Evolutionary conservation across 805 yeast species (phyloP).

Genomic region (Hanseniaspora thailandica): DNA sequence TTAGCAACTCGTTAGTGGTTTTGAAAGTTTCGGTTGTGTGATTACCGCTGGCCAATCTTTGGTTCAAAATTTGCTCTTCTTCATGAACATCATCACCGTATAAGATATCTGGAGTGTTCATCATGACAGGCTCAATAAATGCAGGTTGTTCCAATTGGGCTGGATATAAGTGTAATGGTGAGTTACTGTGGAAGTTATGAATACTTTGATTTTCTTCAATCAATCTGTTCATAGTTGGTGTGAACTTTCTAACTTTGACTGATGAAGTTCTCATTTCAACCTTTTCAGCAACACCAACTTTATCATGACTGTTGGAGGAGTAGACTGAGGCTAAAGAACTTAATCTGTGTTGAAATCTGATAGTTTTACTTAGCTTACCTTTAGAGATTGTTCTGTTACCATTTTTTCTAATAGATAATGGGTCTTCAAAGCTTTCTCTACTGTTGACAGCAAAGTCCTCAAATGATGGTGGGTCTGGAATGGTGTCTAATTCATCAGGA

Average conservation of each 20-base stretch:
- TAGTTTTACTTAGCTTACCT: constrained; percentile 4
- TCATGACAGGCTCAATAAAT: not conserved
- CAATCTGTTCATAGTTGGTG: not conserved
- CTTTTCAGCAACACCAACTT: not conserved
- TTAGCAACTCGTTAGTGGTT: constrained; percentile 5
- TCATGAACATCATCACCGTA: constrained; percentile 9
- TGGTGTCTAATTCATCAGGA: constrained; percentile 21
- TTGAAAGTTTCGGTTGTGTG: constrained; percentile 7
- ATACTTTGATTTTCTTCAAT: not conserved
- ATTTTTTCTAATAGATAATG: not conserved
- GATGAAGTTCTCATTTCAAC: not conserved
- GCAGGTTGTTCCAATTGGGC: not conserved
- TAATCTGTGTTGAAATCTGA: constrained; percentile 10
- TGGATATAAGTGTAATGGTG: not conserved
- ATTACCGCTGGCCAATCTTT: not conserved
- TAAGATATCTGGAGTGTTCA: not conserved
- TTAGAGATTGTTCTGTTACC: not conserved
- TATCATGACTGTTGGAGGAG: not conserved
- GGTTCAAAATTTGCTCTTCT: not conserved
- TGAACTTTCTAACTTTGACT: not conserved
- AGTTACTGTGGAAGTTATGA: not conserved
- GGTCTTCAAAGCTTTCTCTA: not conserved
- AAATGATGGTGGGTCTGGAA: constrained; percentile 21
- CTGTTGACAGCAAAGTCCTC: not conserved
- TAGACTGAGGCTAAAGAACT: constrained; percentile 5